Base-by-base conservation (phyloP, 2,329 filamentous ascomycete genomes). In the Cyclaneusma minus region DNA sequence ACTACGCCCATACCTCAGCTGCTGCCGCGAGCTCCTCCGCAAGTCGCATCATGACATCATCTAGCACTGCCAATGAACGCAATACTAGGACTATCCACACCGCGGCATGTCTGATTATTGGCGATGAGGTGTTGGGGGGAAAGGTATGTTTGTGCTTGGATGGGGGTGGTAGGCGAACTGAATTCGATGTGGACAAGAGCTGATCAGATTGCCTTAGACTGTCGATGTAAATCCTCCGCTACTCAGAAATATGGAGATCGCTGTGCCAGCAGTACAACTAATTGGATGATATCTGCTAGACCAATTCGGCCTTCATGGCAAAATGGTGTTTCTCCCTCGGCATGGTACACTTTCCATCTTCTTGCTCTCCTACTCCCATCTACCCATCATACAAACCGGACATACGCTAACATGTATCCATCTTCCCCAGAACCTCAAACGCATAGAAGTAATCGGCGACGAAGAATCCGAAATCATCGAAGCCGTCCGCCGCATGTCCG, bases 91-190 rank as follows among this genome's bases (percentile, higher is more conserved):
- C 66, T 33, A 91, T 95, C 40, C 74, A 83, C 47, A 94, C 85
- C 24, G 89, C 87, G 7, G 87, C 79, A 30, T 92, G 83, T 51
- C 56, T 95, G 36, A 84, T 98, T 33, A 95, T 98, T 42, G 87
- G 87, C n/a, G 87, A 95, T 54, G 87, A 94, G 52, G 84, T 95
- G 4, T 62, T 95, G 4, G 85, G 84, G 13, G 87, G 89, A 42
- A 95, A 95, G 76, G 85, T 83, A 50, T 36, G 58, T 44, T 28
- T 24, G n/a, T 13, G 21, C 16, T 13, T n/a, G 16, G 7, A 16
- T n/a, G 14, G 21, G 15, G 2, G 9, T n/a, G 8, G n/a, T 8
- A 20, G 8, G 18, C 18, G 8, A 20, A 8, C 18, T 20, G n/a
- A 8, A 20, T 8, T n/a, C 8, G 18, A n/a, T n/a, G n/a, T n/a